phyloP scores from a whole-genome alignment of 1,139 yeast genomes.

The Geotrichum aggregatum region DNA sequence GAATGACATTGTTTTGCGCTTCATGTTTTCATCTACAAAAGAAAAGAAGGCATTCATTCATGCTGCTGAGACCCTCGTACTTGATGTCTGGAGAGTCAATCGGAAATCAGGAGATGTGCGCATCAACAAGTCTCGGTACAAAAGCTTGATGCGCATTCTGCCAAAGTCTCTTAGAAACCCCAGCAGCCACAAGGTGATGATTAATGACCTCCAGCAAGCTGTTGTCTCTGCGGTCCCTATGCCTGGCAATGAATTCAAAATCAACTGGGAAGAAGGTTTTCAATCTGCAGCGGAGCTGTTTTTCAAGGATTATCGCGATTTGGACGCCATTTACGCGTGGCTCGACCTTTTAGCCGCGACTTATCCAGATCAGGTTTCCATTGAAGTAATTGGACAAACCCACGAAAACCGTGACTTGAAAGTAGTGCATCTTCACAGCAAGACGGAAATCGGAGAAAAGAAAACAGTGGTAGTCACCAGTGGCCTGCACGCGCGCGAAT shows the following conservation, averaged over 20 bases:
- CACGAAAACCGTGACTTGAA: slow-evolving; percentile 66
- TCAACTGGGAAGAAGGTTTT: slow-evolving; percentile 15
- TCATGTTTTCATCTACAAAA: slow-evolving; percentile 31
- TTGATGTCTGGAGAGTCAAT: slow-evolving; percentile 41
- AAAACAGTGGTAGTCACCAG: slow-evolving; percentile 76
- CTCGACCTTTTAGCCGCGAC: slow-evolving; percentile 49
- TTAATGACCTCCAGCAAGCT: slow-evolving; percentile 35
- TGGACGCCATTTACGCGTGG: slow-evolving; percentile 71
- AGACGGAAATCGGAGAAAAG: slow-evolving; percentile 46
- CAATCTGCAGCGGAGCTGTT: slow-evolving; percentile 39
- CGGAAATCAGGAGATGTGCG: slow-evolving; percentile 33
- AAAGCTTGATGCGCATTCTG: slow-evolving; percentile 32
- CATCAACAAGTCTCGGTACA: slow-evolving; percentile 28
- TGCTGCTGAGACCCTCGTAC: slow-evolving; percentile 34
- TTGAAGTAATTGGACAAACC: slow-evolving; percentile 70
- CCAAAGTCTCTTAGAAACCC: slow-evolving; percentile 32
- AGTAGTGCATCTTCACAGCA: slow-evolving; percentile 54
- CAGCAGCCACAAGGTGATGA: slow-evolving; percentile 25
- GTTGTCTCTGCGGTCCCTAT: slow-evolving; percentile 31
- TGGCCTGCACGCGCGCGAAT: slow-evolving; percentile 87
- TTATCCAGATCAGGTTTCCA: slow-evolving; percentile 55
- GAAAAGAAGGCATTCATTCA: slow-evolving; percentile 31
- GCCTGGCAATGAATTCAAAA: not conserved
- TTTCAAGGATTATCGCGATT: slow-evolving; percentile 65
- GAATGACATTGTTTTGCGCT: slow-evolving; percentile 52